A percentile compares a stretch with the other conserved stretches of the same genome.
phyloP scores from a whole-genome alignment of 2,329 filamentous ascomycete genomes.

The Acrocalymma vagum region DNA sequence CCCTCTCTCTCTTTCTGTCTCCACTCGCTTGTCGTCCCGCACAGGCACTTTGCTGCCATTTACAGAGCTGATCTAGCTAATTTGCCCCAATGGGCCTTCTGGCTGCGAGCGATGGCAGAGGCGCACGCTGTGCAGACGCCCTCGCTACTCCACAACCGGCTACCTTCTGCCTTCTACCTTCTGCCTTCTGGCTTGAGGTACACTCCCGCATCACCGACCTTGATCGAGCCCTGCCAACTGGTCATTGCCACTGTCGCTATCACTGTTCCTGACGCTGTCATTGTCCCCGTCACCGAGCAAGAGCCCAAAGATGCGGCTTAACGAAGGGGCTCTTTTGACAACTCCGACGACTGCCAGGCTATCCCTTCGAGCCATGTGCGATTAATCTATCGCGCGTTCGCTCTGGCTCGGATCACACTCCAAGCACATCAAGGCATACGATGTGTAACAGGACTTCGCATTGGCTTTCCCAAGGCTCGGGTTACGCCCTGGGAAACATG shows the following conservation, averaged over 20 bases:
- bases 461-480: conserved; percentile 27
- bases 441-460: conserved; percentile 30
- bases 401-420: conserved; percentile 9
- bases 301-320: neutral
- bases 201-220: neutral
- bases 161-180: conserved; percentile 3
- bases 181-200: neutral
- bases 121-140: conserved; percentile 17
- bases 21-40: no score
- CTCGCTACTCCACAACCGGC: conserved; percentile 3
- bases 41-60: no score
- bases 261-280: no score
- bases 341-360: conserved; percentile 3
- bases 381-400: conserved; percentile 8
- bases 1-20: no score
- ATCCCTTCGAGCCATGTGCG: conserved; percentile 2
- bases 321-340: conserved; percentile 5
- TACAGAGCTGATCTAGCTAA: conserved; percentile 11
- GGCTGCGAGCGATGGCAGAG: no score
- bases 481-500: conserved; percentile 31
- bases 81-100: conserved; percentile 17
- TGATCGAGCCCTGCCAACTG: no score
- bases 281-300: no score
- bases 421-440: conserved; percentile 9
- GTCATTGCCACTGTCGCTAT: no score